These are phyloP conservation scores for Nicotiana tomentosiformis DNA, from an alignment of 257 asterid genomes.

Conservation along the genomic window DNA sequence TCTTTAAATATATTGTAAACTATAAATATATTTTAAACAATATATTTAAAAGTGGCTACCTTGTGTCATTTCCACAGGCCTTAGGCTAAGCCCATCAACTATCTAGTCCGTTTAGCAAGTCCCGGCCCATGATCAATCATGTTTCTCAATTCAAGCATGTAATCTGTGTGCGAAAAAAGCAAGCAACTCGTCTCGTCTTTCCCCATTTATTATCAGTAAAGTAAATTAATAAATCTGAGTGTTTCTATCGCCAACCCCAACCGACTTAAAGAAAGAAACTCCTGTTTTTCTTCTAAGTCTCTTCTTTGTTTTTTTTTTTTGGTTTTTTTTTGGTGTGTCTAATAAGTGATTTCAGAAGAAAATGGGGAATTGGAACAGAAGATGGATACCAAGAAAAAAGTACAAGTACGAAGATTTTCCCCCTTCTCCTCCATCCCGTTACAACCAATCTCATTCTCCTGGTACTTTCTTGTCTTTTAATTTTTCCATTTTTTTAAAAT, in stretches of 20 bases:
- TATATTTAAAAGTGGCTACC: background rate
- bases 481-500: background rate
- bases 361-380: background rate
- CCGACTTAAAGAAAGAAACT: no score
- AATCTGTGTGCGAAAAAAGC: background rate
- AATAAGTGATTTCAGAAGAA: background rate
- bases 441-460: slow-evolving; percentile 28
- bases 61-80: background rate
- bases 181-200: background rate
- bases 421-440: slow-evolving; percentile 39
- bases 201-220: background rate
- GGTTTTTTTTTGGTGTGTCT: background rate
- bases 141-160: background rate
- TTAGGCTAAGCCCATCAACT: background rate
- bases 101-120: background rate
- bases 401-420: slow-evolving; percentile 21
- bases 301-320: background rate
- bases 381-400: slow-evolving; percentile 32
- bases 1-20: no score
- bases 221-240: background rate
- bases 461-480: slow-evolving; percentile 22
- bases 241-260: background rate
- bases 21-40: no score
- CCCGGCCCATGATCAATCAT: background rate
- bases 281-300: no score